Percentiles rank a stretch among this genome's conserved stretches.
Evolutionary conservation across 805 yeast species (phyloP).

Genomic region (Wickerhamiella kazuoi): DNA sequence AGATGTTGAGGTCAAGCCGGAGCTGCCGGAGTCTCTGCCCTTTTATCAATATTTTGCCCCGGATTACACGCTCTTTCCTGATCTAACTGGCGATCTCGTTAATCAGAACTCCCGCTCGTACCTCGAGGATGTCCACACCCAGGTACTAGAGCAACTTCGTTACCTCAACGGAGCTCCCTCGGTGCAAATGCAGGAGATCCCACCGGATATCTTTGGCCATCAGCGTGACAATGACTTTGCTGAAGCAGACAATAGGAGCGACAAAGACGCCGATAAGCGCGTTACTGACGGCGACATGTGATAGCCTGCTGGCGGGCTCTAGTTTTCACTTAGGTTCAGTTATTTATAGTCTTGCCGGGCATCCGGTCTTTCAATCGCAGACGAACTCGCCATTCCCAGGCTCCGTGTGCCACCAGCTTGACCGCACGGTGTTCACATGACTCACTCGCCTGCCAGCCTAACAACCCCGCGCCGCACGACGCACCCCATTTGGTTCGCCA

Average conservation of each 20-base stretch:
- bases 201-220: slow-evolving; percentile 39
- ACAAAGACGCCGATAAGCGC: slow-evolving; percentile 7
- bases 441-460: too few relatives aligned
- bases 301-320: too few relatives aligned
- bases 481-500: too few relatives aligned
- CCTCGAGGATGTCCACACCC: slow-evolving; percentile 58
- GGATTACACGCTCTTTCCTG: slow-evolving; percentile 77
- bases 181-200: slow-evolving; percentile 79
- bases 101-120: slow-evolving; percentile 73
- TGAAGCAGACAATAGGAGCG: slow-evolving; percentile 17
- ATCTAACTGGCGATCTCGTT: slow-evolving; percentile 58
- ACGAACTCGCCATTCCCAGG: too few relatives aligned
- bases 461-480: too few relatives aligned
- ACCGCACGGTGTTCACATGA: too few relatives aligned
- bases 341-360: too few relatives aligned
- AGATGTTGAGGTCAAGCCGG: slow-evolving; percentile 57
- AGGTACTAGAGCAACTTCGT: slow-evolving; percentile 65
- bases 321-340: too few relatives aligned
- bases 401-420: too few relatives aligned
- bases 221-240: slow-evolving; percentile 23
- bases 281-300: too few relatives aligned
- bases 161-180: slow-evolving; percentile 82
- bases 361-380: too few relatives aligned
- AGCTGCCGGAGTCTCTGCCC: slow-evolving; percentile 57
- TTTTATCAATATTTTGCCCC: slow-evolving; percentile 77